Base-by-base conservation (phyloP, 768 basidiomycete genomes). In the Russula sp. region DNA sequence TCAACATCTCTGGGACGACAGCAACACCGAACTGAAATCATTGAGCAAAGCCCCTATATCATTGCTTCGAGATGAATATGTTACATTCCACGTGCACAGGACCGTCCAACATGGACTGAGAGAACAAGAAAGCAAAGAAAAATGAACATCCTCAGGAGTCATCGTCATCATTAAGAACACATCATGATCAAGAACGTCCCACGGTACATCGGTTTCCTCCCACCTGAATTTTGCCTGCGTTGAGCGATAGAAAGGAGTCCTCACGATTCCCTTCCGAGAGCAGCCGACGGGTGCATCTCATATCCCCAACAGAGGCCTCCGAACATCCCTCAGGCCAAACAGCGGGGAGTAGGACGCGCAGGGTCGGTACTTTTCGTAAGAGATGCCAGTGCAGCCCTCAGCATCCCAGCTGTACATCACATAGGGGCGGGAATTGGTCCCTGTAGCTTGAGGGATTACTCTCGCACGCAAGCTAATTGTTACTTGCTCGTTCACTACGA, bases 381-480 rank as follows among this genome's bases (percentile, higher is more conserved):
- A 34, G 44, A 58, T 57, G 31, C 62, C 62, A 18, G 35, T 22
- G 37, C n/a, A 44, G 34, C 62, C 56, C 6, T 63, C 57, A 10
- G 35, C n/a, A 22, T 14, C 13, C 62, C 62, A 63, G 27, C 57
- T 42, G n/a, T 58, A 6, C n/a, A 18, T 20, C 31, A 27, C 27
- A 5, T 35, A 11, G 6, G 56, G 51, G 6, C 10, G 39, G 44
- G 45, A 2, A 11, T 37, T 32, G 47, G 53, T 31, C 42, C 49
- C 51, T 34, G 44, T 49, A 45, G 31, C 37, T 37, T 27, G 27
- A 10, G 10, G 14, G n/a, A 34, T 6, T 5, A 48, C 14, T 13
- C 8, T 34, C 31, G 50, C 35, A 9, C 37, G 51, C 51, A 63
- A 58, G 56, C 44, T 53, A 34, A 63, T 22, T 4, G 44, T 52